These are phyloP conservation scores for Penicillium sp. DNA, from an alignment of 2,329 filamentous ascomycete species.

Conservation along the genomic window DNA sequence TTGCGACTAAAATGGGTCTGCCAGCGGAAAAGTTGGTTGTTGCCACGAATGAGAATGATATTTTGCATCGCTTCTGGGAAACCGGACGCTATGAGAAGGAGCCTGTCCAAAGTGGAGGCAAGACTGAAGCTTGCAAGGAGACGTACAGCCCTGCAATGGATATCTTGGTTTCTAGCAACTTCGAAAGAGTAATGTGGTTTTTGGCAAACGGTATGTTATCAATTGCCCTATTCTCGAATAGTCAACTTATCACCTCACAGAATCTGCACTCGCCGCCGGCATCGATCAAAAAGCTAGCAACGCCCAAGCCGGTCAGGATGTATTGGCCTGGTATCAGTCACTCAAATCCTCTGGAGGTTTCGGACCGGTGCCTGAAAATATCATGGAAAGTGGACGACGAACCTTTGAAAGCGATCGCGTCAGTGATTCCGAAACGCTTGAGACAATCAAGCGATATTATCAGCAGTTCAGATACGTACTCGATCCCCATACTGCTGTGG, in stretches of 20 bases:
- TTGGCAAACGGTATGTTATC: conserved; percentile 58
- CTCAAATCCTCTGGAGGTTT: conserved; percentile 3
- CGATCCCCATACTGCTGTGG: conserved; percentile 90
- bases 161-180: conserved; percentile 93
- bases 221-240: not conserved
- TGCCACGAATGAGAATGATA: conserved; percentile 97
- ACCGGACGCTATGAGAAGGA: conserved; percentile 1
- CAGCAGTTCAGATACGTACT: conserved; percentile 65
- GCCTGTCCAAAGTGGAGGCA: not conserved
- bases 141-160: conserved; percentile 97
- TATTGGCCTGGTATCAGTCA: conserved; percentile 1
- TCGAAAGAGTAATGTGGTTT: conserved; percentile 94
- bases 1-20: conserved; percentile 85
- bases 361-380: not conserved
- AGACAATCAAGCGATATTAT: conserved; percentile 1
- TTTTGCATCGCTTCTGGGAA: conserved; percentile 79
- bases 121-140: conserved; percentile 73
- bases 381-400: conserved; percentile 1
- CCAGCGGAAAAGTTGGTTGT: conserved; percentile 85
- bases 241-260: not conserved
- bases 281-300: not conserved
- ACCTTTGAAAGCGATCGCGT: conserved; percentile 6
- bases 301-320: not conserved
- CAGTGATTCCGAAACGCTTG: not conserved
- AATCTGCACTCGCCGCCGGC: not conserved